Conservation (phyloP, 805 yeast genomes). For the Maudiozyma saulgeensis region DNA sequence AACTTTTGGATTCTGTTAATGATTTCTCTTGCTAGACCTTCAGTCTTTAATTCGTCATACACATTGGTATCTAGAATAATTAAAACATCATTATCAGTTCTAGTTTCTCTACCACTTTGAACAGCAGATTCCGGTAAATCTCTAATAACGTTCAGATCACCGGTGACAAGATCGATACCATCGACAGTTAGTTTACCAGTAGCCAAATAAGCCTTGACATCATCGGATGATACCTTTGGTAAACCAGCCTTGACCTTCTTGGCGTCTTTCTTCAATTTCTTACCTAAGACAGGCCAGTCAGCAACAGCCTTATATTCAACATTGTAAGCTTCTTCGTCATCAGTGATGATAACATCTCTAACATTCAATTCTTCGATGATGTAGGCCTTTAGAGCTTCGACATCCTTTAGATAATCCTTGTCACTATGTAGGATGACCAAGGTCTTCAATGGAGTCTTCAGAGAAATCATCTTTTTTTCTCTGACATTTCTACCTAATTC, state of each 20-base stretch:
- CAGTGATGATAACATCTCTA: slow-evolving; percentile 76
- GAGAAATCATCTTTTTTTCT: slow-evolving; percentile 87
- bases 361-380: slow-evolving; percentile 87
- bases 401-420: slow-evolving; percentile 60
- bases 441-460: slow-evolving; percentile 88
- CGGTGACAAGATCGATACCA: slow-evolving; percentile 77
- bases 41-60: slow-evolving; percentile 80
- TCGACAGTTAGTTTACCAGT: slow-evolving; percentile 75
- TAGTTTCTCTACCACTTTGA: slow-evolving; percentile 68
- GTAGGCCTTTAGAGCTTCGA: slow-evolving; percentile 67
- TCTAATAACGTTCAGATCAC: slow-evolving; percentile 84
- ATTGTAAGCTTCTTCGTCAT: slow-evolving; percentile 84
- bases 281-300: slow-evolving; percentile 98
- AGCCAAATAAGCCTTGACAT: slow-evolving; percentile 65
- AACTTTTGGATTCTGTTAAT: slow-evolving; percentile 95
- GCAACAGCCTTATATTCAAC: slow-evolving; percentile 92
- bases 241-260: slow-evolving; percentile 90
- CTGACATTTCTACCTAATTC: slow-evolving; percentile 94
- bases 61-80: slow-evolving; percentile 80
- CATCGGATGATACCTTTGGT: slow-evolving; percentile 70
- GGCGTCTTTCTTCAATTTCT: slow-evolving; percentile 89
- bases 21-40: slow-evolving; percentile 93
- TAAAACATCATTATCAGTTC: slow-evolving; percentile 84
- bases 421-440: slow-evolving; percentile 82
- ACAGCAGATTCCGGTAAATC: slow-evolving; percentile 66